Conservation (phyloP, 179 eudicot genomes). For the Silene vulgaris region DNA sequence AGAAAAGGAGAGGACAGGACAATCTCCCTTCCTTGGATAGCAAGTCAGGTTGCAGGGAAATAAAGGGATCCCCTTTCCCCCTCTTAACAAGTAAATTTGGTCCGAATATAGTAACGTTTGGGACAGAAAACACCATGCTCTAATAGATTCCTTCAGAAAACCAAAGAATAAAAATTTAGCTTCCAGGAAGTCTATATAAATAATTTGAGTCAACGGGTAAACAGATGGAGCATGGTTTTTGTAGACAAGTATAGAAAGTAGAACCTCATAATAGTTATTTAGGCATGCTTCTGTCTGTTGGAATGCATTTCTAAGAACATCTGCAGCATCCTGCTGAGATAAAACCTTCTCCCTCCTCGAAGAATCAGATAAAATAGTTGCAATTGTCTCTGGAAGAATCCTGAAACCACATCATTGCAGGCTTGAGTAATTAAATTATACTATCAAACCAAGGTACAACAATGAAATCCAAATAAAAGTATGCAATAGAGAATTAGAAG, state of each 20-base stretch:
- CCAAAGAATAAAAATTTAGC: neutral
- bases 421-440: conserved; percentile 6
- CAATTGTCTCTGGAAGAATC: conserved; percentile 68
- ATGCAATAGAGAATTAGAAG: conserved; percentile 3
- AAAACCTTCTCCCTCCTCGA: conserved; percentile 59
- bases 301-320: conserved; percentile 87
- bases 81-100: too few relatives aligned
- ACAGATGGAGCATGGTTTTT: neutral
- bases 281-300: conserved; percentile 66
- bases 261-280: conserved; percentile 84
- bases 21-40: too few relatives aligned
- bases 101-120: too few relatives aligned
- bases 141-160: too few relatives aligned
- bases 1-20: too few relatives aligned
- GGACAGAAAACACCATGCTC: too few relatives aligned
- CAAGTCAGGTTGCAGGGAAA: too few relatives aligned
- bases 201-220: neutral
- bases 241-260: conserved; percentile 8
- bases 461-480: neutral
- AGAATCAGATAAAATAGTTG: conserved; percentile 68
- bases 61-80: too few relatives aligned
- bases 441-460: conserved; percentile 7
- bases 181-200: neutral
- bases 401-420: conserved; percentile 35
- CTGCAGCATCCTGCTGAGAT: conserved; percentile 73